These are phyloP conservation scores for Candida sonorensis DNA, from an alignment of 805 yeast species.

Conservation along the genomic window DNA sequence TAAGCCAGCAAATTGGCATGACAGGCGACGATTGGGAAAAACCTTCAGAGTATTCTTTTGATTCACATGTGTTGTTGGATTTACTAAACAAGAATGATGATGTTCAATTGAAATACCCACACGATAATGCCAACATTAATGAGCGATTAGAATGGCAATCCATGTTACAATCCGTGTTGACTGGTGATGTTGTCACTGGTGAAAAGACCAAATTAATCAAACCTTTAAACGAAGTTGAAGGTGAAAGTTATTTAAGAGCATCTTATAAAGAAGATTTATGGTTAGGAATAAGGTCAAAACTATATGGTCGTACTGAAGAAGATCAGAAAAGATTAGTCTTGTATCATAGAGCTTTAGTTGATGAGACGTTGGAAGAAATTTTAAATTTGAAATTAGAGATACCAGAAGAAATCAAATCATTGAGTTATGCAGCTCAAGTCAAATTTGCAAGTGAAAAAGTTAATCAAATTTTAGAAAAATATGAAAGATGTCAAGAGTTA, in stretches of 20 bases:
- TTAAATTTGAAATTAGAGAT: slow-evolving; percentile 53
- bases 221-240: slow-evolving; percentile 33
- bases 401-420: slow-evolving; percentile 20
- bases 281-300: slow-evolving; percentile 81
- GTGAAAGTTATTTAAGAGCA: slow-evolving; percentile 44
- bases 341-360: slow-evolving; percentile 67
- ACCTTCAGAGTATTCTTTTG: slow-evolving; percentile 29
- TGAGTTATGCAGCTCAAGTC: slow-evolving; percentile 19
- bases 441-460: slow-evolving; percentile 43
- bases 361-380: slow-evolving; percentile 64
- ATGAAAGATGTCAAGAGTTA: slow-evolving; percentile 60
- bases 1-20: slow-evolving; percentile 28
- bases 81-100: slow-evolving; percentile 30
- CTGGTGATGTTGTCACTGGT: slow-evolving; percentile 89
- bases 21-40: slow-evolving; percentile 25
- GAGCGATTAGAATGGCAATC: slow-evolving; percentile 96
- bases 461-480: slow-evolving; percentile 46
- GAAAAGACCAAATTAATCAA: slow-evolving; percentile 75
- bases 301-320: slow-evolving; percentile 70
- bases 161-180: slow-evolving; percentile 81
- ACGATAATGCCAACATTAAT: slow-evolving; percentile 32
- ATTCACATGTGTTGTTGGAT: slow-evolving; percentile 27
- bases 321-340: slow-evolving; percentile 67
- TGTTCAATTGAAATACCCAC: slow-evolving; percentile 23
- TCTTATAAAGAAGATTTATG: slow-evolving; percentile 69